Base-by-base conservation (phyloP, 2,329 filamentous ascomycete genomes). In the Fusarium sp. region DNA sequence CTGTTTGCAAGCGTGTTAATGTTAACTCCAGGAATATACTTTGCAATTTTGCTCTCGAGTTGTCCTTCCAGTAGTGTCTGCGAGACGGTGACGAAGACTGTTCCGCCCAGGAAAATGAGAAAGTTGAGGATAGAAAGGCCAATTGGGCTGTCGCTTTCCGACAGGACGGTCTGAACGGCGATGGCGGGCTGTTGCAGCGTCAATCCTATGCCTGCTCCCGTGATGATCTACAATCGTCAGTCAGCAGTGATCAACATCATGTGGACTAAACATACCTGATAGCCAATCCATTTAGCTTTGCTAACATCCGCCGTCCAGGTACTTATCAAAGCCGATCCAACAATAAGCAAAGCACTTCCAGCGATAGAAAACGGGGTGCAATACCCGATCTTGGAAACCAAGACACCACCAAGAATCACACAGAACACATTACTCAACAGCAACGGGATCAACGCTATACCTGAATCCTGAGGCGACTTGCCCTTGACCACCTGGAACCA, bases 401-500 rank as follows among this genome's bases (percentile, higher is more conserved):
- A 20, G 20, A 68, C 33, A 41, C 69, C 69, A 9, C 68, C 30
- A 6, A 44, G n/a, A 10, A 71, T 60, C 1, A 71, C 69, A 30
- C 24, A 68, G 2, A 68, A 6, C 4, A 71, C 69, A 5, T 51
- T 68, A 6, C 68, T 71, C 1, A 71, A 44, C 0, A 71, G 35
- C 0, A 71, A 28, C 0, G 68, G 57, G 5, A 71, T 9, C 15
- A 71, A 8, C 7, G 68, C 53, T 2, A 71, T 31, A 4, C 69
- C 63, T n/a, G 69, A 71, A 5, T 60, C 42, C 2, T 71, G 28
- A 0, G 69, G 39, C 0, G 68, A 68, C 5, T 68, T 71, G 0
- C 69, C 63, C 1, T 71, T 61, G 2, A 71, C 58, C 5, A 71
- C 57, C 16, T 71, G 69, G 16, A 71, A 68, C 69, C 69, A 71